These are phyloP conservation scores for Mycena sp. DNA, from an alignment of 1,284 basidiomycete species.

Conservation along the genomic window DNA sequence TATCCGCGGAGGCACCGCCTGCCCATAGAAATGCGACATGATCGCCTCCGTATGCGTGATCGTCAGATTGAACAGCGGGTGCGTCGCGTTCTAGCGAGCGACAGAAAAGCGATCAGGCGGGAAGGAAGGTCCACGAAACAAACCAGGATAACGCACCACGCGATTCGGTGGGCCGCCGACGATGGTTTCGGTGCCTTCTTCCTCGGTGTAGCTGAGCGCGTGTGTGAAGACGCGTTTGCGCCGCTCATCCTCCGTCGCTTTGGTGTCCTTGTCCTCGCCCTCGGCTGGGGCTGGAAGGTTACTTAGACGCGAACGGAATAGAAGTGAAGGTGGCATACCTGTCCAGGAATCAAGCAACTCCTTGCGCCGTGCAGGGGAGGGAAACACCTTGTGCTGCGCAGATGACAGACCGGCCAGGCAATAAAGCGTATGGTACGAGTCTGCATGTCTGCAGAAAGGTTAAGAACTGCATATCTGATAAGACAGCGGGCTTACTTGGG, in stretches of 20 bases:
- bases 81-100: constrained; percentile 79
- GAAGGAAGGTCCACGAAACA: constrained; percentile 39
- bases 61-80: constrained; percentile 88
- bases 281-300: background rate
- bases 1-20: constrained; percentile 51
- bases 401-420: constrained; percentile 89
- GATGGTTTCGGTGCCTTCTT: constrained; percentile 68
- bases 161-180: constrained; percentile 75
- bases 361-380: constrained; percentile 53
- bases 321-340: constrained; percentile 1
- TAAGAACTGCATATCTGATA: background rate
- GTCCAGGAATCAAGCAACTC: constrained; percentile 58
- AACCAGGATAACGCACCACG: constrained; percentile 56
- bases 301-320: background rate
- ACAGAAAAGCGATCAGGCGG: background rate
- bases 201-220: constrained; percentile 80
- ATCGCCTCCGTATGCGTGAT: constrained; percentile 78
- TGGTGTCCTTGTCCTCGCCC: background rate
- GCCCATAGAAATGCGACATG: constrained; percentile 82
- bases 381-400: constrained; percentile 82
- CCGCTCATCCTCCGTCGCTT: constrained; percentile 42
- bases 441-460: constrained; percentile 62
- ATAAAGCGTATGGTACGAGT: constrained; percentile 93
- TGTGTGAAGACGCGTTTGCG: constrained; percentile 66
- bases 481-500: constrained; percentile 70